Percentiles rank a stretch among this genome's conserved stretches.
Evolutionary conservation across 1,284 basidiomycete genomes (phyloP).

Genomic region (Ganoderma lingzhi): DNA sequence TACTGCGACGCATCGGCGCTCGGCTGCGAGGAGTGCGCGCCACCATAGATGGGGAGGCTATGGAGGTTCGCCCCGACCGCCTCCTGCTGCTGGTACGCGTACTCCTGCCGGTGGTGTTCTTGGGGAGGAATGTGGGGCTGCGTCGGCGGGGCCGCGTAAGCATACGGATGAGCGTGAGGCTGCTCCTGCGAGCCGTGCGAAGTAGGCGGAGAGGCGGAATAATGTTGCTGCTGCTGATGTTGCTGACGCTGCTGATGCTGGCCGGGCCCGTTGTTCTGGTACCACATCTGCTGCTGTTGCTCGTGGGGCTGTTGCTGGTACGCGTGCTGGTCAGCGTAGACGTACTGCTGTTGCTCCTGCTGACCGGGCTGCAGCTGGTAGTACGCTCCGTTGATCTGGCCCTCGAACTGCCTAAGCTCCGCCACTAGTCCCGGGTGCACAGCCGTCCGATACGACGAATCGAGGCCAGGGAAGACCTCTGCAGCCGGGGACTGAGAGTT

Average conservation of each 20-base stretch:
- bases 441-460: conserved; percentile 36
- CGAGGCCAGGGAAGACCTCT: conserved; percentile 35
- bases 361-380: conserved; percentile 14
- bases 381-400: conserved; percentile 48
- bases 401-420: conserved; percentile 66
- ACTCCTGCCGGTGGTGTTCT: conserved; percentile 9
- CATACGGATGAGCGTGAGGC: conserved; percentile 13
- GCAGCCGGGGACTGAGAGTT: conserved; percentile 28
- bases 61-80: conserved; percentile 8
- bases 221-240: neutral
- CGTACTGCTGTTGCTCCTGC: conserved; percentile 4
- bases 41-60: conserved; percentile 31
- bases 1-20: conserved; percentile 6
- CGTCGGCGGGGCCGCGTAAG: conserved; percentile 7
- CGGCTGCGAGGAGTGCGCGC: conserved; percentile 18
- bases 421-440: conserved; percentile 69
- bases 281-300: conserved; percentile 5
- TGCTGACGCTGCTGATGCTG: conserved; percentile 14
- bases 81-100: conserved; percentile 18
- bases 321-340: conserved; percentile 8
- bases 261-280: neutral
- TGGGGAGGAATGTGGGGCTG: neutral
- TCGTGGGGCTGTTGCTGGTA: conserved; percentile 3
- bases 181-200: conserved; percentile 10
- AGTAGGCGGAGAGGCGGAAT: neutral